These are phyloP conservation scores for Phtheirospermum japonicum DNA, from an alignment of 257 asterid genomes.

Conservation along the genomic window DNA sequence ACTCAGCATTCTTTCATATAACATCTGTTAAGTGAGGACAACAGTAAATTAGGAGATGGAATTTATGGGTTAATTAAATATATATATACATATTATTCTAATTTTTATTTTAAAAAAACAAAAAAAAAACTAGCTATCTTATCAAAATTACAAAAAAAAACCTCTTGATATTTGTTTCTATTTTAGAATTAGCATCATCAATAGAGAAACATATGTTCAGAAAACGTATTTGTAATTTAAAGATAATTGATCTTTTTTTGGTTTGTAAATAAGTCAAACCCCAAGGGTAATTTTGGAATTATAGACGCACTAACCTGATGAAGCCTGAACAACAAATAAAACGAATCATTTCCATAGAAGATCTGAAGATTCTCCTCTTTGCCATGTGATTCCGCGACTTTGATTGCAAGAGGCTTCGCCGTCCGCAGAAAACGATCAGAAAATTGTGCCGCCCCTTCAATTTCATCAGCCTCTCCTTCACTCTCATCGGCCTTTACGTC, in stretches of 20 bases:
- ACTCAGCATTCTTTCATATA: constrained; percentile 76
- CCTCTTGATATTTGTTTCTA: background rate
- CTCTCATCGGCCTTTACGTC: constrained; percentile 67
- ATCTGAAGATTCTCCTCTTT: constrained; percentile 43
- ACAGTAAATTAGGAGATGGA: constrained; percentile 21
- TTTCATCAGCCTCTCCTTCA: constrained; percentile 74
- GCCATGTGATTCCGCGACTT: constrained; percentile 42
- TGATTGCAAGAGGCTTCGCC: constrained; percentile 61
- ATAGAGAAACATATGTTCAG: background rate
- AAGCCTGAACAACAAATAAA: constrained; percentile 84
- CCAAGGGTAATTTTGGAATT: background rate
- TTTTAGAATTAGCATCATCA: background rate
- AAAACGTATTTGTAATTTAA: background rate
- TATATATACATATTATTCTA: too few relatives aligned
- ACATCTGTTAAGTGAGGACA: constrained; percentile 47
- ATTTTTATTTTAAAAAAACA: too few relatives aligned
- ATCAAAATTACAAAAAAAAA: background rate
- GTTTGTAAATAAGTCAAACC: background rate
- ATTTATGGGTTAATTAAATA: background rate
- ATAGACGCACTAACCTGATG: constrained; percentile 56
- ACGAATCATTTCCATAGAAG: constrained; percentile 82
- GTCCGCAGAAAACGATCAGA: constrained; percentile 50
- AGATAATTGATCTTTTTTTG: background rate
- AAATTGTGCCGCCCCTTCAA: constrained; percentile 45
- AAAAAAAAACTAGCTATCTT: background rate